Base-by-base conservation (phyloP, 1,139 yeast genomes). In the Petasospora rhodanensis region DNA sequence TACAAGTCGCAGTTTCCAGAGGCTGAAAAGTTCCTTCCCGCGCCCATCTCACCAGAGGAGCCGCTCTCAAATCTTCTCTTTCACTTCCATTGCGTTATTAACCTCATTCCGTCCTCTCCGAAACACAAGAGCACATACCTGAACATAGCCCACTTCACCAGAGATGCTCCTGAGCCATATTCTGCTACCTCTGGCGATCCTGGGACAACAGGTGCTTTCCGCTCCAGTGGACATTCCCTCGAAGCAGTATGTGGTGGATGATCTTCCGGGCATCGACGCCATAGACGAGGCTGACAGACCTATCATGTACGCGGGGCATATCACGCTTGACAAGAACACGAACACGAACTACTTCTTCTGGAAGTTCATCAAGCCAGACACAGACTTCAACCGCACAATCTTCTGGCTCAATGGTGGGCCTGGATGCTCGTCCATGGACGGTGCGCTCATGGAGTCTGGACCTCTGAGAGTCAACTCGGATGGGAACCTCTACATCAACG, bases 341-440 rank as follows among this genome's bases (percentile, higher is more conserved):
- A 41, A 44, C 5, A 48, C 51, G 14, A 70, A 76, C 45, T 71
- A 85, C 54, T 91, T 83, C 56, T 91, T 87, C 57, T 87, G 96
- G 96, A 75, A 71, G 51, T 80, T 73, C 48, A 44, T 53, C 4
- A 56, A 66, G 26, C 61, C 62, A 26, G 46, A 49, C 9, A 32
- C 43, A 4, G 38, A 39, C n/a, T 45, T 46, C 25, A 41, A 50
- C 22, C 45, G 66, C 26, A 64, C 73, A 20, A 64, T 84, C 14
- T 66, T 79, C 7, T 91, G 98, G 98, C 68, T 91, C 19, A 91
- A 93, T 57, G 99, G 99, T 26, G 95, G 95, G 0, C 95, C 95
- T 0, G 99, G 99, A 0, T 91, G 99, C 56, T 86, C 96, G 4
- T 86, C 96, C 1, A 78, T 91, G 93, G 98, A 91, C 59, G 99